Evolutionary conservation across 176 grass and related monocot genomes (phyloP), one percentile per base, ranked within the genome.

Genomic region (Juncus effusus): DNA sequence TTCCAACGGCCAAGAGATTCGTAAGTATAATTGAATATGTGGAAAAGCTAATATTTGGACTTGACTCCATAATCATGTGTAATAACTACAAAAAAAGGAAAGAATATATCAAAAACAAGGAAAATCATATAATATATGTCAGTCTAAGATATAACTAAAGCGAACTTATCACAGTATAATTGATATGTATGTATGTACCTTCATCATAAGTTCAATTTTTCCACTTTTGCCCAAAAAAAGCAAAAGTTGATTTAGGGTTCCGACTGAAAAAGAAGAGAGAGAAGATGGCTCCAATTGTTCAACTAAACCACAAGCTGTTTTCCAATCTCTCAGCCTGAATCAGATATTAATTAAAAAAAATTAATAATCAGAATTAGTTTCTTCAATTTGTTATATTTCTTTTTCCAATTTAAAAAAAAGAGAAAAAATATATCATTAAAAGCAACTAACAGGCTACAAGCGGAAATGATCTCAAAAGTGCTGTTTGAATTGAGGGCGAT

Each of bases 171-270:
- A 28, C 19, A 28, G 19, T 28, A 53, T 52, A 60, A 57, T 57
- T 56, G 42, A 6, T 65, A 65, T 13, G 38, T 28, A 28, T 28
- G 59, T 72, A 38, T 59, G 59, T 84, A 96, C 92, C 84, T 96
- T 96, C 82, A 91, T 91, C 87, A 96, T 96, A 55, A 54, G 70
- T 55, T 96, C 92, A 60, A 87, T 96, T 59, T 75, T 96, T 39
- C 92, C 92, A 77, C 73, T 85, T 81, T 88, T 91, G 84, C 92
- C 92, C 65, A 96, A 69, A 83, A 96, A 96, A 82, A 72, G 74
- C 64, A 96, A 69, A 74, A 96, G 67, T 56, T 91, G 82, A 70
- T 96, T 96, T 77, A 96, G 66, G 58, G 75, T 88, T 50, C 93
- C 87, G 74, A 82, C 13, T 47, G 93, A 89, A 74, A 83, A 72